Evolutionary conservation across 495 filamentous ascomycete species (phyloP), one percentile per base, ranked within the genome.

Genomic region (Neurospora sp.): DNA sequence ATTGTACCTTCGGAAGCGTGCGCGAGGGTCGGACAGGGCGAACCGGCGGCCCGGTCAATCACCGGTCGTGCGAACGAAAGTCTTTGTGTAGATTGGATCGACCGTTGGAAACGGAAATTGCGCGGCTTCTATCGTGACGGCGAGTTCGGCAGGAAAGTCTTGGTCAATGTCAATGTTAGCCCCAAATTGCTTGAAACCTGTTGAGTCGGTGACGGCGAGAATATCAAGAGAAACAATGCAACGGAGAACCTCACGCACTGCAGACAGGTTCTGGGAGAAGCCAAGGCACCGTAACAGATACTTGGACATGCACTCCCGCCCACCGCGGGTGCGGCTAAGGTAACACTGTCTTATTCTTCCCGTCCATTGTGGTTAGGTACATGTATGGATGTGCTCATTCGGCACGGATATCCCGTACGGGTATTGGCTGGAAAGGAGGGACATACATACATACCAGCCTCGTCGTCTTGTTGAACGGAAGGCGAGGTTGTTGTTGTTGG

Each of bases 1-100:
- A 80, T 78, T 39, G 75, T 74, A 73, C 75, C 79, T 75, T 82
- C 77, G 70, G 80, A 80, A 75, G 78, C 76, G 66, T 80, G 79
- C 59, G 81, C 48, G 70, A 81, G 79, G 35, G 79, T 78, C 27
- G 77, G 66, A 72, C 76, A 73, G 48, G 74, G 72, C 72, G 78
- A 74, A 39, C 27, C 54, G 27, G 27, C 54, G 31, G 54, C 54
- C 54, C 54, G 54, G 54, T 66, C 54, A 66, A 66, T 66, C 54
- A 35, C 54, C 31, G 14, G 16, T 35, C 54, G 54, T 66, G 54
- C 54, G 27, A 66, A 66, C 54, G 54, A 35, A 35, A 66, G 54
- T 66, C 54, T 66, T 66, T 66, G 54, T 66, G 31, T 35, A 66
- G 54, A 16, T 66, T 35, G 54, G 12, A 66, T 66, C 54, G 54